Percentiles rank a stretch among this genome's conserved stretches.
These are phyloP conservation scores for Daldinia sp. DNA, from an alignment of 2,329 filamentous ascomycete species.

Conservation along the genomic window DNA sequence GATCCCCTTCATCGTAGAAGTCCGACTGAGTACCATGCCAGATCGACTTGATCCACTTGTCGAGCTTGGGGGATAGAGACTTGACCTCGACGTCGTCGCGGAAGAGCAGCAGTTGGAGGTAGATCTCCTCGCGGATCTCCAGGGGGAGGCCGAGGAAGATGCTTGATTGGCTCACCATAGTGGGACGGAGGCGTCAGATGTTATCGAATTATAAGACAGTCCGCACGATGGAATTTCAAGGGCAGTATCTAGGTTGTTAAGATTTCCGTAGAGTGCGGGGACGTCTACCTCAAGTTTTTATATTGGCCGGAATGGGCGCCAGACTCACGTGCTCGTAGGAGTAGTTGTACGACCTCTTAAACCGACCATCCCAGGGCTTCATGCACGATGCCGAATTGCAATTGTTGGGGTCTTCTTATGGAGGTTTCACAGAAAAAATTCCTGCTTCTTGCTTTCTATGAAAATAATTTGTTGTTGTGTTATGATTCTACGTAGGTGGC, in stretches of 20 bases:
- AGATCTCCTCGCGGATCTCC: slow-evolving; percentile 17
- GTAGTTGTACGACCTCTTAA: slow-evolving; percentile 9
- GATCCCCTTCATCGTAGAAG: neutral
- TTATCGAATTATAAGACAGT: slow-evolving; percentile 1
- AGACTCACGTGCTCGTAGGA: slow-evolving; percentile 8
- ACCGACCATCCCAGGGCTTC: neutral
- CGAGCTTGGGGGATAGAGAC: neutral
- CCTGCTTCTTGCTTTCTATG: neutral
- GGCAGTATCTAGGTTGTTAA: neutral
- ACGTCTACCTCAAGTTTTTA: neutral
- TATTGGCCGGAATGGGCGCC: slow-evolving; percentile 13
- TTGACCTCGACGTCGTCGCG: slow-evolving; percentile 11
- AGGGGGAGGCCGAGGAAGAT: slow-evolving; percentile 10
- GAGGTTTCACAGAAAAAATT: neutral
- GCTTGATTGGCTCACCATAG: slow-evolving; percentile 3
- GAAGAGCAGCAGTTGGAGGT: slow-evolving; percentile 7
- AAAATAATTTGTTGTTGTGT: neutral
- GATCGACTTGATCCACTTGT: neutral
- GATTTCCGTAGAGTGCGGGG: slow-evolving; percentile 9
- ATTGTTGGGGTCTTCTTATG: neutral
- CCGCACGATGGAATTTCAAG: slow-evolving; percentile 1
- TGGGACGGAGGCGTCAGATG: slow-evolving; percentile 8
- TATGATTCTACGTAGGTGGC: neutral
- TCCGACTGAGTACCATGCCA: neutral
- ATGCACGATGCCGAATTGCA: slow-evolving; percentile 4